Base-by-base conservation (phyloP, 2,329 filamentous ascomycete genomes). In the Diaporthe humulicola region DNA sequence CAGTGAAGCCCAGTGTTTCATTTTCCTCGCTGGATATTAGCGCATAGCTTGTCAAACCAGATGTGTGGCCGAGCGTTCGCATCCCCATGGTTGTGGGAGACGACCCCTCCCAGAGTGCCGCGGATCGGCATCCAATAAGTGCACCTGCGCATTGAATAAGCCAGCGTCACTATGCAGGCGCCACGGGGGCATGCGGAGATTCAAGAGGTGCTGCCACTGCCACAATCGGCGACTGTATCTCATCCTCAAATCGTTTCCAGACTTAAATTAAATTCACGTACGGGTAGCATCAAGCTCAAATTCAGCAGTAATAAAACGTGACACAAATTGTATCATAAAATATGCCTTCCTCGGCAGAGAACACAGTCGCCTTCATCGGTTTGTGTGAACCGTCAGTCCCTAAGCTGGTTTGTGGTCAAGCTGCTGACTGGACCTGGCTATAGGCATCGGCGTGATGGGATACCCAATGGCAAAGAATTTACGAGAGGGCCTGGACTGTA, bases 391-490 rank as follows among this genome's bases (percentile, higher is more conserved):
- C 25, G 19, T 48, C 15, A n/a, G 5, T 22, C 28, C 19, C 2
- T 28, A 48, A 10, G 19, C 6, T 10, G 1, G 25, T n/a, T 15
- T 45, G 8, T 14, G 8, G 38, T 45, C 15, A 30, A 22, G 25
- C 15, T 50, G 61, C 61, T 66, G 22, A 66, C 22, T 22, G 6
- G 10, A 17, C 42, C 61, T 28, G 3, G 10, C 30, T 2, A 36
- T 28, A 82, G 82, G 82, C 54, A 78, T 83, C 52, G 81, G 82
- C 7, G 79, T 83, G 3, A 83, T 83, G 81, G 81, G 82, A 5
- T 83, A 81, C 61, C 79, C 80, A 25, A 84, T 84, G 82, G 82
- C 82, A 1, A 82, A 79, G 76, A 84, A 83, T 71, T 77, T 83
- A 1, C 78, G 80, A 5, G 72, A 70, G 7, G 80, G 80, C 2